Evolutionary conservation across 2,329 filamentous ascomycete species (phyloP), one percentile per base, ranked within the genome.

Genomic region (Talaromyces sp.): DNA sequence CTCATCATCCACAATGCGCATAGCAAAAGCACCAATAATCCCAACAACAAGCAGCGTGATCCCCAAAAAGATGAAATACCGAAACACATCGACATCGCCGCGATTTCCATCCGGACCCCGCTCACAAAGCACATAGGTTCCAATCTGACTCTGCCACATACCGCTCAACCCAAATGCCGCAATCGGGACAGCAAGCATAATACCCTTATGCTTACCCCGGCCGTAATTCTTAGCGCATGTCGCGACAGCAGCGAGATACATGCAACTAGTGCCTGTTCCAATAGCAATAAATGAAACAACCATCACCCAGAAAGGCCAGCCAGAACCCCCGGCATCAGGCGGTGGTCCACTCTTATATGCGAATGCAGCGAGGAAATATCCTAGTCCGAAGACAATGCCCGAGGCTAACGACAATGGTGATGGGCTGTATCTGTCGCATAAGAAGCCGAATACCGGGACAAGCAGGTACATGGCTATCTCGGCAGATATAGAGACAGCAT

Each of bases 211-310:
- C 66, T 87, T 89, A 3, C 91, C 91, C 55, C 88, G 86, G 44
- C 92, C 92, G 75, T 97, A 99, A 75, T 97, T 99, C 84, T 99
- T 99, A 32, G 94, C 94, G 68, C 91, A 96, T 0, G 93, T 96
- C 6, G 93, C 93, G n/a, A 99, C 88, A 2, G 91, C 88, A 46
- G 87, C 84, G 51, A 97, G 80, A 72, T 97, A 99, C 85, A 97
- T 91, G 71, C 85, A 85, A 60, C 89, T 90, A 0, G 93, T 97
- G 4, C 86, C 93, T 57, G 87, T 82, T 1, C 94, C 94, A 52
- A 99, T 86, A 47, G 83, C 82, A 42, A 92, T 80, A 70, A 97
- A 99, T 1, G 91, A 87, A 49, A 90, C 69, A 5, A 97, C 78
- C 93, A 99, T 96, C 62, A 89, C 78, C 60, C 82, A 83, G 63